Percentiles rank a stretch among this genome's conserved stretches.
Conservation (phyloP, 805 yeast species). For the Kazachstania martiniae region DNA sequence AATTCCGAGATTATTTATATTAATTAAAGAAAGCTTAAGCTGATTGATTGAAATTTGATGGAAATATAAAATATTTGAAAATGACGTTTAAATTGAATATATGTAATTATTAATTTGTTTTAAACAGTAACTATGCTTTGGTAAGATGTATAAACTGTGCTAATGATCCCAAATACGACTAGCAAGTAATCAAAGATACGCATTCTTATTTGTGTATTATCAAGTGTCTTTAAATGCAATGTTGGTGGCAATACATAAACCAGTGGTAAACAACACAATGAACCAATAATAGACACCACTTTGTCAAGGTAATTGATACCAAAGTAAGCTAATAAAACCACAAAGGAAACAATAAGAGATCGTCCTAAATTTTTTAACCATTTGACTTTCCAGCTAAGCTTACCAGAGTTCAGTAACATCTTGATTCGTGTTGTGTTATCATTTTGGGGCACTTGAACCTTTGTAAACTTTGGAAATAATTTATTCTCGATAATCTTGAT, state of each 20-base stretch:
- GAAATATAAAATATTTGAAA: too few relatives aligned
- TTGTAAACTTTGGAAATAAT: constrained; percentile 35
- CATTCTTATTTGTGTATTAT: constrained; percentile 8
- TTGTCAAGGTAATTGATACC: constrained; percentile 63
- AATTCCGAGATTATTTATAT: too few relatives aligned
- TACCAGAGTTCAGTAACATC: constrained; percentile 39
- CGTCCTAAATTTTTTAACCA: constrained; percentile 61
- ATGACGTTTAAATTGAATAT: too few relatives aligned
- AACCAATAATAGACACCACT: constrained; percentile 73
- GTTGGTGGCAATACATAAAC: constrained; percentile 81
- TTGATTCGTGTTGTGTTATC: constrained; percentile 8
- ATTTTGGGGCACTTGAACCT: constrained; percentile 10
- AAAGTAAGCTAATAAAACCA: constrained; percentile 48
- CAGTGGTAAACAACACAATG: constrained; percentile 77
- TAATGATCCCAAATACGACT: constrained; percentile 44
- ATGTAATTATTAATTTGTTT: too few relatives aligned
- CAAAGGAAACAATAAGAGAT: constrained; percentile 39
- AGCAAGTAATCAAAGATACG: constrained; percentile 38
- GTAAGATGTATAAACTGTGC: constrained; percentile 59
- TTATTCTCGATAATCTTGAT: constrained; percentile 60
- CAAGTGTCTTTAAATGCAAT: constrained; percentile 44
- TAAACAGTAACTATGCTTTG: constrained; percentile 39
- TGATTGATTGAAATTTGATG: too few relatives aligned
- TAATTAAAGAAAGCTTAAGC: too few relatives aligned
- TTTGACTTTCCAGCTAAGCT: constrained; percentile 38